phyloP scores from a whole-genome alignment of 805 yeast species.

The Debaryomyces prosopidis region DNA sequence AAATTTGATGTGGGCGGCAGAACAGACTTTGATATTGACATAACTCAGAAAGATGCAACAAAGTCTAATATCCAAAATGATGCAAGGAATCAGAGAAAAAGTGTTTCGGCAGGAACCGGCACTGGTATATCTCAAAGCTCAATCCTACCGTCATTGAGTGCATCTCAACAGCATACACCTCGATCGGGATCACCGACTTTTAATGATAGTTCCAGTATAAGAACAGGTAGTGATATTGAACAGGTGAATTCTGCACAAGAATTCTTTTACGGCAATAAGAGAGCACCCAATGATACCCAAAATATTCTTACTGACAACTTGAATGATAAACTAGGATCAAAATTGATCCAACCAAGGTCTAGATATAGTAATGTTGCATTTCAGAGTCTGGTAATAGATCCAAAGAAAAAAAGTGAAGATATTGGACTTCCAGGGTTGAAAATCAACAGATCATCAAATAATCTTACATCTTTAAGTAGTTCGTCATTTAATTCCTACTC shows the following conservation, averaged over 20 bases:
- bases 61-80: constrained; percentile 1
- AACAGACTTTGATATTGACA: constrained; percentile 6
- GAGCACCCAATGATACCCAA: constrained; percentile 1
- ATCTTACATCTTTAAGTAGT: constrained; percentile 16
- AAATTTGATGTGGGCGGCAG: constrained; percentile 52
- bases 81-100: constrained; percentile 3
- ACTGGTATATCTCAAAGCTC: constrained; percentile 19
- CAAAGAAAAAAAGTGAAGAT: constrained; percentile 29
- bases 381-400: constrained; percentile 36
- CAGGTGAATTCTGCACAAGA: constrained; percentile 51
- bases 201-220: constrained; percentile 3
- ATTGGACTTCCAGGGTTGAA: constrained; percentile 37
- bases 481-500: constrained; percentile 11
- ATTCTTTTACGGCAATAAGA: constrained; percentile 41
- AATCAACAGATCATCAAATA: constrained; percentile 31
- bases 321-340: constrained; percentile 27
- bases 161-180: constrained; percentile 22
- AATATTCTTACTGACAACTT: constrained; percentile 20
- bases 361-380: constrained; percentile 28
- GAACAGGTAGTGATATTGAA: constrained; percentile 7
- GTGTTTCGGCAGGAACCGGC: constrained; percentile 5
- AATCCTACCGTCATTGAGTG: constrained; percentile 37
- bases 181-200: constrained; percentile 14
- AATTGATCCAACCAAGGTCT: constrained; percentile 47
- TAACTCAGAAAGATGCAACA: constrained; percentile 1